Percentiles rank a stretch among this genome's conserved stretches.
These are phyloP conservation scores for Jackrogersella multiformis DNA, from an alignment of 495 filamentous ascomycete species.

Conservation along the genomic window DNA sequence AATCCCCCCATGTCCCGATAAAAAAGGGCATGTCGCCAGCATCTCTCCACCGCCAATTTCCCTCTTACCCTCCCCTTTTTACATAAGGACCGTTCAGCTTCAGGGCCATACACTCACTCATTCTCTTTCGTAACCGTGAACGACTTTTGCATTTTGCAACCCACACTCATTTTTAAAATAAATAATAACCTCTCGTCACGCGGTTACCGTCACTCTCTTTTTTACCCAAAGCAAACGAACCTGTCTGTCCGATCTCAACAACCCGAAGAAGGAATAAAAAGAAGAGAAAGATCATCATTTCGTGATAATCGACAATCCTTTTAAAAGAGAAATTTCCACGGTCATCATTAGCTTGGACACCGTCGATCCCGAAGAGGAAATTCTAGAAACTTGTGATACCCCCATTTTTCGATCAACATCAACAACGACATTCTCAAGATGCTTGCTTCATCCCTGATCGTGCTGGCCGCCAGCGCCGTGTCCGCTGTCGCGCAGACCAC, in stretches of 20 bases:
- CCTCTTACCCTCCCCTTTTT: slow-evolving; percentile 25
- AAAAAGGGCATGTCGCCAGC: slow-evolving; percentile 28
- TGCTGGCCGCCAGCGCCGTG: slow-evolving; percentile 41
- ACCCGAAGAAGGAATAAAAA: not conserved
- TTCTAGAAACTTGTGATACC: slow-evolving; percentile 29
- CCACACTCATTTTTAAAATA: slow-evolving; percentile 39
- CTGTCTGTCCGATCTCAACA: not conserved
- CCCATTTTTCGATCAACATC: slow-evolving; percentile 37
- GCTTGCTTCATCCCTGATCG: slow-evolving; percentile 41
- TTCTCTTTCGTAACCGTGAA: slow-evolving; percentile 28
- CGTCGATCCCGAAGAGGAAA: slow-evolving; percentile 16
- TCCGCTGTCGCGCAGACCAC: slow-evolving; percentile 47
- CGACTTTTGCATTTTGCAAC: slow-evolving; percentile 37
- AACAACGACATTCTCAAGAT: slow-evolving; percentile 35
- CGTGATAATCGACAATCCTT: slow-evolving; percentile 23
- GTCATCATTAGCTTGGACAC: too few species aligned
- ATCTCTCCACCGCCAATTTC: slow-evolving; percentile 25
- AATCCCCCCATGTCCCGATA: slow-evolving; percentile 40
- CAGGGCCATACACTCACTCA: slow-evolving; percentile 19
- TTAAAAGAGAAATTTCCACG: too few species aligned
- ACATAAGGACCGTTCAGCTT: slow-evolving; percentile 18
- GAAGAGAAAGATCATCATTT: slow-evolving; percentile 9
- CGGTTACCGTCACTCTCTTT: slow-evolving; percentile 34
- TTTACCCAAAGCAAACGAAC: not conserved
- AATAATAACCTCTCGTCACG: slow-evolving; percentile 9